Percentiles rank a stretch among this genome's conserved stretches.
Conservation (phyloP, 2,329 filamentous ascomycete species). For the Calonectria fujianensis region DNA sequence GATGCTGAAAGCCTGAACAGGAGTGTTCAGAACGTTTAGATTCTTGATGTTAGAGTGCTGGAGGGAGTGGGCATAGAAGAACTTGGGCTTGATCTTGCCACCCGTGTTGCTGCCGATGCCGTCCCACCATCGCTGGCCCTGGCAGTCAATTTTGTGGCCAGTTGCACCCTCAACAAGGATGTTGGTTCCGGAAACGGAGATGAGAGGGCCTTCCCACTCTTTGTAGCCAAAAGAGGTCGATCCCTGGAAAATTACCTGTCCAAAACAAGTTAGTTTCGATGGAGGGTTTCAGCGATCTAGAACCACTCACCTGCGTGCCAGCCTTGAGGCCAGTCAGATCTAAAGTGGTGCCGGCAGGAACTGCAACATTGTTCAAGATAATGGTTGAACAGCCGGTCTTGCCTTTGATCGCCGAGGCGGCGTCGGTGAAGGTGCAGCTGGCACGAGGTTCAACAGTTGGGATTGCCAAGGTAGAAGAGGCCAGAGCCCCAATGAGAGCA, state of each 20-base stretch:
- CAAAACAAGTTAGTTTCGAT: constrained; percentile 13
- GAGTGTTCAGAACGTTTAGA: constrained; percentile 65
- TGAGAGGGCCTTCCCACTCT: constrained; percentile 79
- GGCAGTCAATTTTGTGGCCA: constrained; percentile 71
- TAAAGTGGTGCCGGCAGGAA: constrained; percentile 75
- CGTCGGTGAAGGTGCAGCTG: constrained; percentile 73
- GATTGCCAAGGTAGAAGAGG: constrained; percentile 50
- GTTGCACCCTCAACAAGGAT: constrained; percentile 72
- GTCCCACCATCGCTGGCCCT: constrained; percentile 77
- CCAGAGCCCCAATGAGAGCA: constrained; percentile 55
- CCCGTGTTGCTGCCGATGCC: constrained; percentile 75
- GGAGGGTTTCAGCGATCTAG: neutral
- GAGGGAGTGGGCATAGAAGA: constrained; percentile 70
- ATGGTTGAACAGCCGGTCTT: constrained; percentile 73
- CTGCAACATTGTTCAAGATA: constrained; percentile 70
- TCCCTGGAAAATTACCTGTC: constrained; percentile 75
- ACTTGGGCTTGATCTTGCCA: constrained; percentile 76
- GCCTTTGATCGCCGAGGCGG: constrained; percentile 66
- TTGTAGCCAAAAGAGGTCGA: constrained; percentile 80
- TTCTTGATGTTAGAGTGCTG: constrained; percentile 61
- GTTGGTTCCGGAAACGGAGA: constrained; percentile 75
- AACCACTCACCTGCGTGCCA: constrained; percentile 64
- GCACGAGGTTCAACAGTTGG: constrained; percentile 50
- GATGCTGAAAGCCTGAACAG: constrained; percentile 65
- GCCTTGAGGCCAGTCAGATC: constrained; percentile 72